These are phyloP conservation scores for Clitopilus passeckerianus DNA, from an alignment of 768 basidiomycete genomes.

Conservation along the genomic window DNA sequence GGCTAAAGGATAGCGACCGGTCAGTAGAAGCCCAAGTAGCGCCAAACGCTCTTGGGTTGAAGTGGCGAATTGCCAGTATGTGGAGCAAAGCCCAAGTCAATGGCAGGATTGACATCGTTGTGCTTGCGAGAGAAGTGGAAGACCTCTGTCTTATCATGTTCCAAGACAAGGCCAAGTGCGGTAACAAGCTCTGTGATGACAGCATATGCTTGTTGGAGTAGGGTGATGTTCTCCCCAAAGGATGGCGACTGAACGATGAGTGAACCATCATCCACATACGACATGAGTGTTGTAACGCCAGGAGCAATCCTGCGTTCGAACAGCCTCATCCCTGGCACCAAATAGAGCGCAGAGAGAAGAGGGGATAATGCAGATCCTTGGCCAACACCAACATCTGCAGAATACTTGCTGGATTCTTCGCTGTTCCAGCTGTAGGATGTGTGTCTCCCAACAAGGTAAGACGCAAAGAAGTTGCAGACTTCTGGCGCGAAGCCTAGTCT, in stretches of 20 bases:
- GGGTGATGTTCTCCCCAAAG: not conserved
- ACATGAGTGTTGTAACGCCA: not conserved
- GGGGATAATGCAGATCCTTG: slow-evolving; percentile 1
- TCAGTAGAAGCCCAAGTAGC: slow-evolving; percentile 2
- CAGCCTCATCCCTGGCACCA: not conserved
- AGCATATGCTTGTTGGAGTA: not conserved
- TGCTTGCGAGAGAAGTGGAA: slow-evolving; percentile 2
- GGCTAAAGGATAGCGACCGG: not conserved
- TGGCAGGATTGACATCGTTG: not conserved
- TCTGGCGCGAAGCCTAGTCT: not conserved
- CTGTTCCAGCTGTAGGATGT: not conserved
- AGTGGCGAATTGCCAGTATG: not conserved
- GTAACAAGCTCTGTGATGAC: not conserved
- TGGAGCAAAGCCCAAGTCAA: slow-evolving; percentile 1
- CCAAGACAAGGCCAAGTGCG: not conserved
- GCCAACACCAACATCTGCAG: not conserved
- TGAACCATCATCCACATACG: slow-evolving; percentile 2
- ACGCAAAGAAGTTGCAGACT: not conserved
- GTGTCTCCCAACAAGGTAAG: not conserved
- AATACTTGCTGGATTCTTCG: not conserved
- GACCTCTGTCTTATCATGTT: not conserved
- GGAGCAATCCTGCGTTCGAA: not conserved
- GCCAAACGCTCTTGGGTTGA: not conserved
- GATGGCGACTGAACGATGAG: slow-evolving; percentile 1
- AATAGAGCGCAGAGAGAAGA: not conserved